Evolutionary conservation across 352 stramenopile species (phyloP), one percentile per base, ranked within the genome.

Genomic region (Thraustotheca clavata): DNA sequence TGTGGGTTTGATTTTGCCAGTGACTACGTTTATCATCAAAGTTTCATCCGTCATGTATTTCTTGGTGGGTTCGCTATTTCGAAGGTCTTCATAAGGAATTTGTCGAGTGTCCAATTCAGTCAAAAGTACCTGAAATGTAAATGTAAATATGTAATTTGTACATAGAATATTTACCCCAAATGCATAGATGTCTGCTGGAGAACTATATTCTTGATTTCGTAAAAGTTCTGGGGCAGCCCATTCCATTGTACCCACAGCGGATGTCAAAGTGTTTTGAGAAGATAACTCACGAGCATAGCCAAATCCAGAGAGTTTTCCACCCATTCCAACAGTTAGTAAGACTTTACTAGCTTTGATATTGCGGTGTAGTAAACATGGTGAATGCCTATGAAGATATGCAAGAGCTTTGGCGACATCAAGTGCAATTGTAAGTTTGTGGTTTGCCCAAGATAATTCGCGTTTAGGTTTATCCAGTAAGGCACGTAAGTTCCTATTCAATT

Each of bases 321-420:
- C 57, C 12, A 65, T 40, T 11, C 57, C 57, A 6, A 46, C 41
- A 1, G 65, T 82, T 38, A 86, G 57, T n/a, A 86, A 66, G 46
- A 86, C 73, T 33, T 86, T 86, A 26, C 72, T 73, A 0, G 77
- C 67, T 60, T 86, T 86, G 3, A 86, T 46, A 49, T 86, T 75
- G 2, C 77, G 73, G 41, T 86, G 77, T 47, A 86, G 79, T 26
- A 86, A 74, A 12, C 71, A 70, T 27, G 72, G 77, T 0, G 72
- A 62, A 12, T 71, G 61, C 0, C 59, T 70, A 61, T 89, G 80
- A 34, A 89, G 60, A 38, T 88, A 89, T 20, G 70, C 77, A 12
- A 89, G 73, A 31, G 72, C 78, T 43, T 86, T 62, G 0, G 74
- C 75, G 20, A 86, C 67, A 39, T 79, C 75, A 4, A 78, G 60